These are phyloP conservation scores for Cicer judaicum DNA, from an alignment of 306 rosid species.

Conservation along the genomic window DNA sequence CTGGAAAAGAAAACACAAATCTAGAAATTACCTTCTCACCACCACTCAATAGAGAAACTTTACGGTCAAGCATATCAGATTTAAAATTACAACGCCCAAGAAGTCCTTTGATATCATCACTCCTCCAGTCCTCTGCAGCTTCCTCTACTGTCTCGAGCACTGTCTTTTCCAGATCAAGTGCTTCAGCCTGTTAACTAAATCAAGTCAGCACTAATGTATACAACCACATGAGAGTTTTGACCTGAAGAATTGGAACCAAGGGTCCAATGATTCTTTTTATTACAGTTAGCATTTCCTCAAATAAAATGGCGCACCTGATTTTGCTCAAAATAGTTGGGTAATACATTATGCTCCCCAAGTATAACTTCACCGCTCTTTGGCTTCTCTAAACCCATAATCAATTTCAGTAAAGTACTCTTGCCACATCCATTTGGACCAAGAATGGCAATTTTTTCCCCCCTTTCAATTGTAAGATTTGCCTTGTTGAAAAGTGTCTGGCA, in stretches of 20 bases:
- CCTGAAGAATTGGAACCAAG: conserved; percentile 17
- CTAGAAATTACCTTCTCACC: conserved; percentile 87
- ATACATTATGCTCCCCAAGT: conserved; percentile 92
- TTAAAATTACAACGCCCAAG: conserved; percentile 99
- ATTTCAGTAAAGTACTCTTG: conserved; percentile 92
- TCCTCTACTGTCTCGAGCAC: conserved; percentile 93
- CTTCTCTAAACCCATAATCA: conserved; percentile 88
- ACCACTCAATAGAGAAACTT: conserved; percentile 91
- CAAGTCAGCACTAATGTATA: conserved; percentile 41
- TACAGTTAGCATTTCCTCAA: conserved; percentile 34
- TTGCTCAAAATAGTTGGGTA: conserved; percentile 97
- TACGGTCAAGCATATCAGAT: conserved; percentile 93
- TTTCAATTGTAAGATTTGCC: conserved; percentile 89
- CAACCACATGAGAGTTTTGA: conserved; percentile 8
- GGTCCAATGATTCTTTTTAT: conserved; percentile 16
- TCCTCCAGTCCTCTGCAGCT: conserved; percentile 95
- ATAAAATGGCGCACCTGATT: conserved; percentile 71
- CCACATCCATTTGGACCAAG: conserved; percentile 99
- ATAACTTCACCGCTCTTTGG: conserved; percentile 77
- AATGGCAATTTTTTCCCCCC: conserved; percentile 94
- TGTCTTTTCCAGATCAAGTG: conserved; percentile 90
- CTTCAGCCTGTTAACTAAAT: conserved; percentile 79
- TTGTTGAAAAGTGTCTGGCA: conserved; percentile 73
- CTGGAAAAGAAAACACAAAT: conserved; percentile 23
- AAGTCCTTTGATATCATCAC: conserved; percentile 95